A percentile compares a stretch with the other conserved stretches of the same genome.
These are phyloP conservation scores for Cytospora mali DNA, from an alignment of 2,329 filamentous ascomycete genomes.

Conservation along the genomic window DNA sequence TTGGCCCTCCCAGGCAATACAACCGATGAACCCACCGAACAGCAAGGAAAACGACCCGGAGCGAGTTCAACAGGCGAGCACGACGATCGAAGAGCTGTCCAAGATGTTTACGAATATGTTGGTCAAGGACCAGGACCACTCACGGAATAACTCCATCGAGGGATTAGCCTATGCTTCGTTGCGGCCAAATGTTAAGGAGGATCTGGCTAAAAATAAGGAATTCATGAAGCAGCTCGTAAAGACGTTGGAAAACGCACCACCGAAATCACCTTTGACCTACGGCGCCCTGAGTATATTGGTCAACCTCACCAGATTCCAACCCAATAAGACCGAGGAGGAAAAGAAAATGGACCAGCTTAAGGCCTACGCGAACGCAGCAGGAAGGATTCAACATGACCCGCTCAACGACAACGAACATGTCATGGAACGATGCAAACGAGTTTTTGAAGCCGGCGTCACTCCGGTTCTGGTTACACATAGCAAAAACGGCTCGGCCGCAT, in stretches of 20 bases:
- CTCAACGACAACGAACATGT: constrained; percentile 79
- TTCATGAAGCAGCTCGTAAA: constrained; percentile 73
- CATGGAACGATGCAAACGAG: constrained; percentile 70
- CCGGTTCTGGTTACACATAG: constrained; percentile 76
- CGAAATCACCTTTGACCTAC: constrained; percentile 75
- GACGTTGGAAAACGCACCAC: constrained; percentile 58
- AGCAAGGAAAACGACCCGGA: constrained; percentile 39
- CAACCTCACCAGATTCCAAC: constrained; percentile 82
- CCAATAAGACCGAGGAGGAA: constrained; percentile 81
- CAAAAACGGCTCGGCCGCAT: constrained; percentile 71
- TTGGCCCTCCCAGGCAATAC: constrained; percentile 54
- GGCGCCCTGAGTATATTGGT: constrained; percentile 83
- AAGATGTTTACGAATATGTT: constrained; percentile 69
- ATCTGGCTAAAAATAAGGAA: constrained; percentile 66
- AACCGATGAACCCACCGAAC: constrained; percentile 45
- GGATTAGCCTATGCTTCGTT: constrained; percentile 91
- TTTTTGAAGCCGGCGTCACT: constrained; percentile 79
- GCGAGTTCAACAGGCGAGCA: constrained; percentile 56
- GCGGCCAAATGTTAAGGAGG: constrained; percentile 82
- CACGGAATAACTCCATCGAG: constrained; percentile 76
- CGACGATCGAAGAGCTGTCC: constrained; percentile 67
- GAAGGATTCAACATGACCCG: constrained; percentile 64
- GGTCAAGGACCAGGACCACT: constrained; percentile 57
- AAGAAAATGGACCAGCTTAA: constrained; percentile 91
- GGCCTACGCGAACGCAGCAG: constrained; percentile 87